Evolutionary conservation across 2,329 filamentous ascomycete species (phyloP).

Genomic region (Colletotrichum cereale): DNA sequence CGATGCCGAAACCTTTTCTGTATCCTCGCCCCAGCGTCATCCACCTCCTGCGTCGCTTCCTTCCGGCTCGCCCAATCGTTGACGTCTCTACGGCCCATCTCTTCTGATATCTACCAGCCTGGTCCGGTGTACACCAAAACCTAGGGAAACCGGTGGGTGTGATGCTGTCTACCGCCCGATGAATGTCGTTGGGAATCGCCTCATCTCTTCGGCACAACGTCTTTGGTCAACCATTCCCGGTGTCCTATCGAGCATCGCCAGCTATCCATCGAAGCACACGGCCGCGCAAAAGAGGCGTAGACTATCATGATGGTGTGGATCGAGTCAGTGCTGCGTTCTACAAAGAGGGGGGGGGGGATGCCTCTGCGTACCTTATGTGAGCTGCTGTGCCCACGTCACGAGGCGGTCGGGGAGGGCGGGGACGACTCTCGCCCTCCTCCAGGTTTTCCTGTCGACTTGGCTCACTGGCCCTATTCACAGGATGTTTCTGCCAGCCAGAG

Average conservation of each 20-base stretch:
- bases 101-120: slow-evolving; percentile 16
- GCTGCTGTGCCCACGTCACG: not conserved
- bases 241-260: not conserved
- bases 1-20: slow-evolving; percentile 40
- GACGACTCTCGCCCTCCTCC: slow-evolving; percentile 4
- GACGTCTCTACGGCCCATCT: slow-evolving; percentile 8
- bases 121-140: slow-evolving; percentile 16
- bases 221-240: slow-evolving; percentile 5
- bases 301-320: not conserved
- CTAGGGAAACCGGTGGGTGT: slow-evolving; percentile 24
- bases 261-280: not conserved
- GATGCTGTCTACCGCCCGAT: slow-evolving; percentile 8
- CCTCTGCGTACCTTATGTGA: slow-evolving; percentile 2
- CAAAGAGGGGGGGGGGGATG: not conserved
- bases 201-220: slow-evolving; percentile 16
- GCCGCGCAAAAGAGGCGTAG: not conserved
- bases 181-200: slow-evolving; percentile 20
- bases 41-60: slow-evolving; percentile 3
- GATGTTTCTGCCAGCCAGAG: slow-evolving; percentile 37
- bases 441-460: not conserved
- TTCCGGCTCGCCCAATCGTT: not conserved
- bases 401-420: slow-evolving; percentile 20
- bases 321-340: slow-evolving; percentile 26
- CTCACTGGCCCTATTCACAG: slow-evolving; percentile 12
- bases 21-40: slow-evolving; percentile 5